Evolutionary conservation across 805 yeast genomes (phyloP).

Genomic region (Candida sonorensis): DNA sequence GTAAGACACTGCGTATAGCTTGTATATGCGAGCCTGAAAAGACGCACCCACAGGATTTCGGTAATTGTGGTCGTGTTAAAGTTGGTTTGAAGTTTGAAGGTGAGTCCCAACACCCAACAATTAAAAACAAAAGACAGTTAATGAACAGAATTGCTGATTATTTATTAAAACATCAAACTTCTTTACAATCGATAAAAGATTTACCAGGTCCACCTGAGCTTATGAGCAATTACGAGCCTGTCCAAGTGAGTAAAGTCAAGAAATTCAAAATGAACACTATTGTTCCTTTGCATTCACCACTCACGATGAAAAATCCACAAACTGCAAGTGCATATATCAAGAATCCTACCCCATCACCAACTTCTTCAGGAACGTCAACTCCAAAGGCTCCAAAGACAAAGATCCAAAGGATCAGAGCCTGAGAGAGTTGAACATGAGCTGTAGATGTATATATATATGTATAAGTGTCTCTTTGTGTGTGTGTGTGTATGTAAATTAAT

Average conservation of each 20-base stretch:
- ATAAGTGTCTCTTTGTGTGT: too few species aligned
- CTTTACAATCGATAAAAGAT: slow-evolving; percentile 52
- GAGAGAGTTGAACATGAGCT: background rate
- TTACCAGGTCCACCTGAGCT: slow-evolving; percentile 63
- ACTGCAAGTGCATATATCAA: slow-evolving; percentile 60
- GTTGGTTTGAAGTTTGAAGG: slow-evolving; percentile 54
- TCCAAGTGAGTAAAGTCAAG: slow-evolving; percentile 66
- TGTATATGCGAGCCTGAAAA: slow-evolving; percentile 69
- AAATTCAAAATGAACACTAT: slow-evolving; percentile 83
- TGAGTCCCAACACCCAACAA: slow-evolving; percentile 25
- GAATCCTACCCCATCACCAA: slow-evolving; percentile 35
- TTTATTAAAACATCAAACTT: slow-evolving; percentile 63
- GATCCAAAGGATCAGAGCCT: slow-evolving; percentile 49
- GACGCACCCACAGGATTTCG: slow-evolving; percentile 93
- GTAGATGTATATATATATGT: too few species aligned
- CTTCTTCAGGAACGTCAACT: slow-evolving; percentile 7
- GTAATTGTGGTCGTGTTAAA: slow-evolving; percentile 95
- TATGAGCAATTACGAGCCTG: slow-evolving; percentile 41
- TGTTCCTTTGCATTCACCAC: slow-evolving; percentile 81
- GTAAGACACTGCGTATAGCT: slow-evolving; percentile 21
- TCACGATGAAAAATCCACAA: slow-evolving; percentile 78
- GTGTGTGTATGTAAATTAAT: background rate
- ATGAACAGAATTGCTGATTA: slow-evolving; percentile 54
- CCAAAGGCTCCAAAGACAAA: slow-evolving; percentile 49
- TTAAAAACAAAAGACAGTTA: slow-evolving; percentile 58